These are phyloP conservation scores for Candida insectorum DNA, from an alignment of 805 yeast species.

Conservation along the genomic window DNA sequence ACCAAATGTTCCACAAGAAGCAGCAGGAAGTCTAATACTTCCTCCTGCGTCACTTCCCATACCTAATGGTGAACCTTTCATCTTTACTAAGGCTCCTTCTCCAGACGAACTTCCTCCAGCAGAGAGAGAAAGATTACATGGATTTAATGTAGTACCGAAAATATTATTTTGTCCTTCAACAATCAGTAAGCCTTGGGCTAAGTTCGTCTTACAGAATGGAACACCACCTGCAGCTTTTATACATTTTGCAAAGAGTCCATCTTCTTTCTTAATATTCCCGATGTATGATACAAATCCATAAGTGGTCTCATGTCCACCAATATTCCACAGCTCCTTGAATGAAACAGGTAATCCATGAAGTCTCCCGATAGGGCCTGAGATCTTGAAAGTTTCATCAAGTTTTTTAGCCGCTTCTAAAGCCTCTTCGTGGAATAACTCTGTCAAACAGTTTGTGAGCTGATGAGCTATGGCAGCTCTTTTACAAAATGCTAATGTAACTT, in stretches of 20 bases:
- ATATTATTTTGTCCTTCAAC: constrained; percentile 45
- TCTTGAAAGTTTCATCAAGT: constrained; percentile 20
- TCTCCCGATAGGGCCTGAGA: constrained; percentile 17
- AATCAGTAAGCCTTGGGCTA: constrained; percentile 50
- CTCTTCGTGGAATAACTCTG: constrained; percentile 30
- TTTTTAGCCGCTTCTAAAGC: constrained; percentile 20
- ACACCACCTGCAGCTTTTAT: constrained; percentile 50
- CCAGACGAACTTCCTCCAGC: constrained; percentile 57
- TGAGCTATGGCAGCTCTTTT: constrained; percentile 58
- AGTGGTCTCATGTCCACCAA: constrained; percentile 47
- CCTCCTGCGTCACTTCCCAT: constrained; percentile 59
- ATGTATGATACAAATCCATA: constrained; percentile 48
- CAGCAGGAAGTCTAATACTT: constrained; percentile 46
- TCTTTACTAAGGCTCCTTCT: constrained; percentile 45
- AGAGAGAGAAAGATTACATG: constrained; percentile 38
- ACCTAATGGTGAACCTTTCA: constrained; percentile 48
- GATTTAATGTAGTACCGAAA: constrained; percentile 46
- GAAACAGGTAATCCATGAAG: constrained; percentile 30
- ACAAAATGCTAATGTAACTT: constrained; percentile 42
- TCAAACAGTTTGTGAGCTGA: constrained; percentile 43
- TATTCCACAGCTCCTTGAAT: constrained; percentile 42
- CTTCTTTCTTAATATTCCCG: constrained; percentile 32
- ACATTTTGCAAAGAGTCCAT: constrained; percentile 36
- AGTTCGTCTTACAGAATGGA: constrained; percentile 52
- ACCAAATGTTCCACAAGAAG: constrained; percentile 26